Evolutionary conservation across 768 basidiomycete species (phyloP), one percentile per base, ranked within the genome.

Genomic region (Russula sp.): DNA sequence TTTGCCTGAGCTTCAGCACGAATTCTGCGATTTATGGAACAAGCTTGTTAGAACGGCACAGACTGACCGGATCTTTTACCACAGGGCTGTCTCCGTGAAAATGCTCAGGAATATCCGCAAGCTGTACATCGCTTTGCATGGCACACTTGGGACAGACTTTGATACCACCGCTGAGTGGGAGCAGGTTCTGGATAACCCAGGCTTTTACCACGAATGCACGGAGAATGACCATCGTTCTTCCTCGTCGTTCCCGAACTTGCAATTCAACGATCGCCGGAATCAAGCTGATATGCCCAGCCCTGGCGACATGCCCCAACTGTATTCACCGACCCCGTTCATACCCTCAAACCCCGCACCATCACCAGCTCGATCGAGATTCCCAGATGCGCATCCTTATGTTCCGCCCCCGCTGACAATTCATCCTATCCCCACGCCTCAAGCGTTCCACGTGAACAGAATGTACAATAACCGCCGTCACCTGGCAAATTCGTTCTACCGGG

Each of bases 31-130:
- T 1, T 4, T 62, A 26, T 62, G 54, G 61, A 56, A 62, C 20
- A 11, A 56, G 20, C 53, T 62, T 1, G 24, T 36, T 14, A 5
- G n/a, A 0, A 13, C 0, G 8, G 44, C 44, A 44, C 52, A 34
- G 11, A 0, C 1, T 24, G 1, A 28, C 13, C 1, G 5, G 0
- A 13, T 2, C 61, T 11, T n/a, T 9, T 13, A 44, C 50, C 24
- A 5, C n/a, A 16, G 0, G 26, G 1, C 1, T 18, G 7, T 55
- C 3, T 20, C n/a, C 22, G 5, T n/a, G 16, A 26, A 10, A 3
- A 48, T 22, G 6, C 61, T 61, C 44, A 61, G 38, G 53, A 54
- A 54, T 36, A 26, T 61, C 26, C 61, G 61, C 11, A 48, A 34
- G 30, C 30, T 48, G 10, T 61, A 55, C 34, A 3, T 55, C 44